Evolutionary conservation across 192 early-diverging fungal species (phyloP), one percentile per base, ranked within the genome.

Genomic region (Coemansia sp.): DNA sequence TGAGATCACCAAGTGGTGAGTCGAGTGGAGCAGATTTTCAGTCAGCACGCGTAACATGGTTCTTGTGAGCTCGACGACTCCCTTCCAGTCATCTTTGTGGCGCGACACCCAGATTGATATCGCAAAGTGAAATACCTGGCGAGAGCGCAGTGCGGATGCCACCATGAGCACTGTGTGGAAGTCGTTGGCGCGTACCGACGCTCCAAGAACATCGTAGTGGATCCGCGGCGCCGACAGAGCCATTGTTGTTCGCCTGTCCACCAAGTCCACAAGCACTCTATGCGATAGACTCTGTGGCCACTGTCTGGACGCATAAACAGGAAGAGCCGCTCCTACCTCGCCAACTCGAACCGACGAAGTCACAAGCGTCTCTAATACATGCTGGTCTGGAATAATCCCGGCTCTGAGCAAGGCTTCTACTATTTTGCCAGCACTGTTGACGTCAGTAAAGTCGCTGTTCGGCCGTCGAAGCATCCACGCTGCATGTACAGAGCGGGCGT

Each of bases 391-490:
- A 0, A 39, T 48, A 9, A 71, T 19, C 2, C 39, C 70, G 4
- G 11, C 17, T 13, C 29, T 53, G 4, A 69, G 46, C 40, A 72
- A 27, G 2, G 32, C 36, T 1, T 19, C 55, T 7, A 77, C 62
- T 9, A 59, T 24, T 1, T 41, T 1, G 29, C 39, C 44, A 0
- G 70, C 70, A 1, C 42, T n/a, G 0, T 4, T 40, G 2, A 77
- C 62, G 19, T 68, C 70, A 6, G 4, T 27, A 36, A 71, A 72
- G 31, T 20, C 55, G 1, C n/a, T 9, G 22, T 2, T 50, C 8
- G 75, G 75, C 27, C 62, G 61, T 7, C 75, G 69, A 22, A 77
- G 70, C 62, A 71, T 77, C 65, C 75, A 71, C 12, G 56, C 75
- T 2, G 75, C 69, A 24, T 59, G 24, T 3, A 71, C 24, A 13